These are phyloP conservation scores for Pichia sp. DNA, from an alignment of 1,139 yeast genomes.

Conservation along the genomic window DNA sequence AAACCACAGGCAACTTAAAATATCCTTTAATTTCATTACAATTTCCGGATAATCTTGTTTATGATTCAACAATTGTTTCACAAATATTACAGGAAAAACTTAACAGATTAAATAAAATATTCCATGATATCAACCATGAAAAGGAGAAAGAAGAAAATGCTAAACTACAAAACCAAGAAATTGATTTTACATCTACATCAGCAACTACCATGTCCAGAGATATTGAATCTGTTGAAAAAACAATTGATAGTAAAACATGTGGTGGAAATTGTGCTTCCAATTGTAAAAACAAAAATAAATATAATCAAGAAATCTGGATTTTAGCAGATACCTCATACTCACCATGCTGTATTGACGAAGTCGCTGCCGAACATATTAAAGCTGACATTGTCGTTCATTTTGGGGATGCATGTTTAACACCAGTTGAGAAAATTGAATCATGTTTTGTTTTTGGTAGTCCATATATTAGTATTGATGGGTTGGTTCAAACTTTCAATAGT, in stretches of 20 bases:
- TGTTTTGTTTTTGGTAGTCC: constrained; percentile 75
- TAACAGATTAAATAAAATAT: constrained; percentile 9
- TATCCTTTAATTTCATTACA: constrained; percentile 67
- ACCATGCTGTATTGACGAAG: constrained; percentile 93
- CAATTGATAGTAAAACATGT: constrained; percentile 16
- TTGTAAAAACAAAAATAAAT: constrained; percentile 18
- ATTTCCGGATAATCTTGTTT: constrained; percentile 76
- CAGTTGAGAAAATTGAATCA: constrained; percentile 64
- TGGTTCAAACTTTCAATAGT: constrained; percentile 35
- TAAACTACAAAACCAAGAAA: constrained; percentile 5
- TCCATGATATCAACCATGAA: constrained; percentile 11
- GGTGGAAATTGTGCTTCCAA: constrained; percentile 24
- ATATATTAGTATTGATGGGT: constrained; percentile 33
- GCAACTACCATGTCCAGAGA: constrained; percentile 9
- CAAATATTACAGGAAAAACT: constrained; percentile 39
- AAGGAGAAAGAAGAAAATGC: constrained; percentile 6
- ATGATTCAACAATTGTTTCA: constrained; percentile 71
- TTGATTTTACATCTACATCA: constrained; percentile 9
- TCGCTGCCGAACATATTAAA: constrained; percentile 87
- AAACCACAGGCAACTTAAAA: constrained; percentile 21
- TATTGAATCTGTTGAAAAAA: constrained; percentile 15
- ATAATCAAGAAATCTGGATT: constrained; percentile 47
- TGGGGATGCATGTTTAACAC: constrained; percentile 90
- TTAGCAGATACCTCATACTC: constrained; percentile 95
- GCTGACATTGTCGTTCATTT: constrained; percentile 87